Conservation (phyloP, 2,329 filamentous ascomycete genomes). For the Apiospora arundinis region DNA sequence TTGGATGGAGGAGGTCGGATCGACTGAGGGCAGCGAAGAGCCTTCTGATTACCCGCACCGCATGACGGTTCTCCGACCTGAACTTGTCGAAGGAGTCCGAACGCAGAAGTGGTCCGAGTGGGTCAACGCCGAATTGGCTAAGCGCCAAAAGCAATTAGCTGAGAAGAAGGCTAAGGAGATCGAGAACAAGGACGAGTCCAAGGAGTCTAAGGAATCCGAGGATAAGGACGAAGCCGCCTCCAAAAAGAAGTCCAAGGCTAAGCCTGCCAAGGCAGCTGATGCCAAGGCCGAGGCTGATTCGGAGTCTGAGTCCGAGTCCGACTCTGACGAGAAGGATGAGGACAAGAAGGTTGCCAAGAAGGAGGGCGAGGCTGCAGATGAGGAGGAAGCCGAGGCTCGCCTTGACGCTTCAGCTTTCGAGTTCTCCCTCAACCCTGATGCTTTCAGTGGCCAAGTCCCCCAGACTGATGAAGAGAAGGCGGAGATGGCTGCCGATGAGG, state of each 20-base stretch:
- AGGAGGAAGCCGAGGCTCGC: slow-evolving; percentile 62
- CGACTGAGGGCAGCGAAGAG: slow-evolving; percentile 49
- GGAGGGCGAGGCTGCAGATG: slow-evolving; percentile 46
- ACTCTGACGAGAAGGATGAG: slow-evolving; percentile 39
- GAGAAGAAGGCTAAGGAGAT: slow-evolving; percentile 43
- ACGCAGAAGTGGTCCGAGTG: slow-evolving; percentile 88
- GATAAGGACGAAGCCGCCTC: slow-evolving; percentile 36
- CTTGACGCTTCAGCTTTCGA: slow-evolving; percentile 88
- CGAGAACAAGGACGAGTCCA: slow-evolving; percentile 35
- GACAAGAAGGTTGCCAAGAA: slow-evolving; percentile 41
- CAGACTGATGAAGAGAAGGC: slow-evolving; percentile 90
- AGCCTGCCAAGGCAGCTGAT: neutral
- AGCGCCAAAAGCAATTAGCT: slow-evolving; percentile 35
- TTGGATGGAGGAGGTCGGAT: slow-evolving; percentile 82
- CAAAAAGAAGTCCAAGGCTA: slow-evolving; percentile 26
- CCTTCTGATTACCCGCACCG: slow-evolving; percentile 81
- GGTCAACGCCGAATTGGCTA: slow-evolving; percentile 77
- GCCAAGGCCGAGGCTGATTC: slow-evolving; percentile 1
- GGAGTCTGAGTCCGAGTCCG: neutral
- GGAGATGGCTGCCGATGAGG: slow-evolving; percentile 82
- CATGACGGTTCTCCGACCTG: slow-evolving; percentile 92
- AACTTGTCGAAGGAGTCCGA: slow-evolving; percentile 86
- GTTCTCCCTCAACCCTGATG: slow-evolving; percentile 91
- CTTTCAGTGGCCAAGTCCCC: slow-evolving; percentile 89
- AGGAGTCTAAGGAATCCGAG: slow-evolving; percentile 25